Evolutionary conservation across 495 filamentous ascomycete species (phyloP).

Genomic region (Cenococcum geophilum): DNA sequence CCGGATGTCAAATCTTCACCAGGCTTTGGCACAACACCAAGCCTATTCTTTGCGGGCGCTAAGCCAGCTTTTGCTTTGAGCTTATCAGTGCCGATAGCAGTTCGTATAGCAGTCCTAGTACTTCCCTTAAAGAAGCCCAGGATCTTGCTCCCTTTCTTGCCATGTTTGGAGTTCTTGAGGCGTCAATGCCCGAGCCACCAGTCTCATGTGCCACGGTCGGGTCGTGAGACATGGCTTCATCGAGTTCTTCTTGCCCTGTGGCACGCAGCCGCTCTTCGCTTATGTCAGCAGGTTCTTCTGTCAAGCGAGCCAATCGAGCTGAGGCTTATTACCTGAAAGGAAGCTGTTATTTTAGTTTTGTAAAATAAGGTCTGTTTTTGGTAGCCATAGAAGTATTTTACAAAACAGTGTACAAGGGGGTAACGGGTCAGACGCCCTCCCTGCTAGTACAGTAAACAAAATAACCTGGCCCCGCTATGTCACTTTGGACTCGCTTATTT

Average conservation of each 20-base stretch:
- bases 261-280: conserved; percentile 45
- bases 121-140: conserved; percentile 64
- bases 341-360: too few relatives aligned
- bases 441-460: too few relatives aligned
- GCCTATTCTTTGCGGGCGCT: conserved; percentile 59
- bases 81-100: conserved; percentile 63
- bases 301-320: too few relatives aligned
- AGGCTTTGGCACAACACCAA: conserved; percentile 59
- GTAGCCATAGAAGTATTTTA: too few relatives aligned
- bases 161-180: conserved; percentile 41
- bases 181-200: conserved; percentile 36
- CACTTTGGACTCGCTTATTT: too few relatives aligned
- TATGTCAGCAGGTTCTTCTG: conserved; percentile 44
- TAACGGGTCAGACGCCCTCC: too few relatives aligned
- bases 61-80: conserved; percentile 62
- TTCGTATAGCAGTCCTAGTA: conserved; percentile 59
- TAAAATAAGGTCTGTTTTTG: too few relatives aligned
- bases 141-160: conserved; percentile 46
- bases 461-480: too few relatives aligned
- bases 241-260: conserved; percentile 47
- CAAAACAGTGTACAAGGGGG: too few relatives aligned
- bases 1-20: conserved; percentile 47
- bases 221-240: conserved; percentile 41
- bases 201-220: conserved; percentile 35
- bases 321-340: too few relatives aligned